Base-by-base conservation (phyloP, 2,329 filamentous ascomycete species). In the Phyllosticta capitalensis region DNA sequence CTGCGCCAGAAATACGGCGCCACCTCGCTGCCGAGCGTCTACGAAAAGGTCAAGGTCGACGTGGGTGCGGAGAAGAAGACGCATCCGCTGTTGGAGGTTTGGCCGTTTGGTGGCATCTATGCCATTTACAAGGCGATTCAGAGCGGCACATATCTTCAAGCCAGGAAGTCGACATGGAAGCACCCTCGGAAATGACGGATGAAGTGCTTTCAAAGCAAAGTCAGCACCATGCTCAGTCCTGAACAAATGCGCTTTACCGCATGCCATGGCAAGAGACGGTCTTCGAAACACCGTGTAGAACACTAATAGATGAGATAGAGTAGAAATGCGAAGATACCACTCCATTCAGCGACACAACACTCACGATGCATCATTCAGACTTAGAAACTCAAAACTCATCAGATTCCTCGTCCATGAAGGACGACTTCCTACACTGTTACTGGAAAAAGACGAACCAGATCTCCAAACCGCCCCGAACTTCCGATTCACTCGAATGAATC, bases 1-100 rank as follows among this genome's bases (percentile, higher is more conserved):
- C 71, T 88, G 57, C 74, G 86, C 19, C 69, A 71, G 21, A 83
- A 80, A 66, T 89, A 87, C 65, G 72, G 75, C 4, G 86, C 86
- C 0, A 73, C 74, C 1, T 79, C 81, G 54, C 67, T 89, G 62
- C 85, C 84, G 0, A 83, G 75, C 28, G 83, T 88, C 1, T 87
- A 83, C 62, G 84, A 89, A 64, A 89, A 89, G 72, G 83, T 87
- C 24, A 81, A 79, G 30, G 55, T 57, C 1, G 49, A 57, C n/a
- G 55, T 57, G 3, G 3, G 38, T 3, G 56, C 56, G 10, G 56
- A 53, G 20, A 54, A 54, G 20, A 48, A 38, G n/a, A 30, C 21
- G 17, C 28, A 48, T 12, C 38, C 56, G n/a, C 10, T 54, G 14
- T 28, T 38, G 21, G 56, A 50, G 21, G 45, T 52, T 21, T 58